These are phyloP conservation scores for Mytilinidion resinicola DNA, from an alignment of 495 filamentous ascomycete genomes.

Conservation along the genomic window DNA sequence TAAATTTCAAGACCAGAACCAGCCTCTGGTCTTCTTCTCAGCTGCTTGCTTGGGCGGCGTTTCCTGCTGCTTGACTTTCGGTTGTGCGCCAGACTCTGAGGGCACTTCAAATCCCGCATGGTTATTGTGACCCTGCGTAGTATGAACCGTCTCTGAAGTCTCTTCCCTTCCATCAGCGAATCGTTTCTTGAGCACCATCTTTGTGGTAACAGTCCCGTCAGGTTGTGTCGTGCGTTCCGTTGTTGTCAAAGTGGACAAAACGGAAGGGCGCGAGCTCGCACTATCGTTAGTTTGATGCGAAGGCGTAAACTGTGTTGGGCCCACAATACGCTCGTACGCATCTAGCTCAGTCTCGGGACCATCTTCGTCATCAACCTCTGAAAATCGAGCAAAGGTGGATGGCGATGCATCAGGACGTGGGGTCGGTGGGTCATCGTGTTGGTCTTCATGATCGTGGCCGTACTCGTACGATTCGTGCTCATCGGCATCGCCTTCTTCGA, in stretches of 20 bases:
- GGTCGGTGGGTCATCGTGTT: slow-evolving; percentile 23
- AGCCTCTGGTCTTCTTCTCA: slow-evolving; percentile 1
- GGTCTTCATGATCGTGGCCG: slow-evolving; percentile 25
- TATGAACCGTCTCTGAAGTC: slow-evolving; percentile 43
- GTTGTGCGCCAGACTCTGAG: not conserved
- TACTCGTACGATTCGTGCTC: slow-evolving; percentile 23
- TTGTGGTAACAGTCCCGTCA: slow-evolving; percentile 58
- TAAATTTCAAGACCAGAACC: not conserved
- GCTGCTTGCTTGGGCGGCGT: not conserved
- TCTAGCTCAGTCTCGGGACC: slow-evolving; percentile 24
- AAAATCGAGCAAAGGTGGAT: not conserved
- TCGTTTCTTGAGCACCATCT: slow-evolving; percentile 52
- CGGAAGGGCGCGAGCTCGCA: slow-evolving; percentile 15
- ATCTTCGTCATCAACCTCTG: not conserved
- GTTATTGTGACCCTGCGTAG: slow-evolving; percentile 17
- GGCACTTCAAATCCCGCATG: not conserved
- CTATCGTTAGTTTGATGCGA: not conserved
- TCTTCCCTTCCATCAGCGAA: slow-evolving; percentile 61
- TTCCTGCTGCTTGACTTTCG: not conserved
- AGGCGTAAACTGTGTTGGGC: slow-evolving; percentile 1
- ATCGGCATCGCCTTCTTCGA: not conserved
- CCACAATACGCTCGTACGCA: slow-evolving; percentile 22
- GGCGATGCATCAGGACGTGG: not conserved
- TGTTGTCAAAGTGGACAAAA: slow-evolving; percentile 53
- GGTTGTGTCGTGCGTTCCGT: slow-evolving; percentile 49